A percentile compares a stretch with the other conserved stretches of the same genome.
phyloP scores from a whole-genome alignment of 2,329 filamentous ascomycete species.

The Pseudogymnoascus sp. region DNA sequence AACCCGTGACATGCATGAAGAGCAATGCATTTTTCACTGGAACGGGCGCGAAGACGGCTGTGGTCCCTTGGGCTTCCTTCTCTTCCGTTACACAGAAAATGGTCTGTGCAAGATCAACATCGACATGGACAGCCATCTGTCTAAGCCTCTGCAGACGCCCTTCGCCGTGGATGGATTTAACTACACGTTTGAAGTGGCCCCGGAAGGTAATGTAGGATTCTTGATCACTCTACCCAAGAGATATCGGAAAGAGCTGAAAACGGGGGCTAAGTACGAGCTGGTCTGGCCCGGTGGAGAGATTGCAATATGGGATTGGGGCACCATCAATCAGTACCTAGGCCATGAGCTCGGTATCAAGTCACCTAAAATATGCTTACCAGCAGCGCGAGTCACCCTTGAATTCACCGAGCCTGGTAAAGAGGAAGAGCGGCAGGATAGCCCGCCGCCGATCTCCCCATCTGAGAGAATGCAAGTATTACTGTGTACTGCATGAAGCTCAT shows the following conservation, averaged over 20 bases:
- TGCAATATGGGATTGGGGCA: not conserved
- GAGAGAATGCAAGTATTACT: too few species aligned
- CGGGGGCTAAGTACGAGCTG: not conserved
- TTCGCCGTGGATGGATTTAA: not conserved
- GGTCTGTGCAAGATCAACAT: not conserved
- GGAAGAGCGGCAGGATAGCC: too few species aligned
- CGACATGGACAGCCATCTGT: not conserved
- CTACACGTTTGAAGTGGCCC: not conserved
- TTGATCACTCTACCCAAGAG: not conserved
- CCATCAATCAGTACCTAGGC: not conserved
- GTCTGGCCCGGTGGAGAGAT: not conserved
- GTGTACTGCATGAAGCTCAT: too few species aligned
- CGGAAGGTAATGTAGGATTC: not conserved
- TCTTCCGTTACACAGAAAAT: not conserved
- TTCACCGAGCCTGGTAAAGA: not conserved
- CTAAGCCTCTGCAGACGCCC: not conserved
- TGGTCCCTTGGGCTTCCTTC: not conserved
- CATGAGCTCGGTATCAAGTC: not conserved
- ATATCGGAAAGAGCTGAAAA: too few species aligned
- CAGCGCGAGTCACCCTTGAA: not conserved
- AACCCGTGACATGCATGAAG: too few species aligned
- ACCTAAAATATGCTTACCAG: not conserved
- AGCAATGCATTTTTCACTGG: too few species aligned
- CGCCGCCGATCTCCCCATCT: too few species aligned
- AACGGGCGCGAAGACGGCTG: not conserved